These are phyloP conservation scores for Sclerotinia nivalis DNA, from an alignment of 2,329 filamentous ascomycete genomes.

Conservation along the genomic window DNA sequence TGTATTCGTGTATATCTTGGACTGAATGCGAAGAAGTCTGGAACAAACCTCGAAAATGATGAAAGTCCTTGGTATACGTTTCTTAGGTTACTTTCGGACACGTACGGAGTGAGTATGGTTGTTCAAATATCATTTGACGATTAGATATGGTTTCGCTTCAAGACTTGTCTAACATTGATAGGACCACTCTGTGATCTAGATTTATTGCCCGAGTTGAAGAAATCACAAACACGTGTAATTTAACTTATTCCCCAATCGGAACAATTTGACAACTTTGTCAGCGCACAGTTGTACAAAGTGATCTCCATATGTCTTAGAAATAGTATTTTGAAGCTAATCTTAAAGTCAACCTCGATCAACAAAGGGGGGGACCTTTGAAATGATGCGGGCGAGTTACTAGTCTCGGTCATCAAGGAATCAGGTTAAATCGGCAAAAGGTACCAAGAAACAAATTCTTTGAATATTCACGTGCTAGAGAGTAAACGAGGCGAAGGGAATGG, in stretches of 20 bases:
- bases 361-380: background rate
- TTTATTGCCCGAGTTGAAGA: conserved; percentile 19
- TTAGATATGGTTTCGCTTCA: conserved; percentile 13
- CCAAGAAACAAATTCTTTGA: background rate
- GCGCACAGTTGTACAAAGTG: conserved; percentile 12
- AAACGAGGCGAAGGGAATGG: conserved; percentile 3
- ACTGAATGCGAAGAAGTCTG: background rate
- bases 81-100: conserved; percentile 10
- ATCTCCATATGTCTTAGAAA: conserved; percentile 14
- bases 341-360: background rate
- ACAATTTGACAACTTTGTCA: conserved; percentile 15
- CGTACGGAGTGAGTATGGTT: conserved; percentile 13
- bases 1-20: conserved; percentile 1
- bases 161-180: conserved; percentile 24
- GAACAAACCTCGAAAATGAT: conserved; percentile 1
- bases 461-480: background rate
- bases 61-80: conserved; percentile 10
- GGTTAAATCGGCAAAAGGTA: conserved; percentile 6
- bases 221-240: conserved; percentile 20
- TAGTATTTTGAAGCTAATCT: background rate
- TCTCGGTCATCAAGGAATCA: background rate
- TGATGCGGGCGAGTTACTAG: background rate
- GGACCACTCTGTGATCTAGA: conserved; percentile 14
- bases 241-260: conserved; percentile 20
- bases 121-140: conserved; percentile 15